Conservation (phyloP, 495 filamentous ascomycete species). For the Amniculicola lignicola region DNA sequence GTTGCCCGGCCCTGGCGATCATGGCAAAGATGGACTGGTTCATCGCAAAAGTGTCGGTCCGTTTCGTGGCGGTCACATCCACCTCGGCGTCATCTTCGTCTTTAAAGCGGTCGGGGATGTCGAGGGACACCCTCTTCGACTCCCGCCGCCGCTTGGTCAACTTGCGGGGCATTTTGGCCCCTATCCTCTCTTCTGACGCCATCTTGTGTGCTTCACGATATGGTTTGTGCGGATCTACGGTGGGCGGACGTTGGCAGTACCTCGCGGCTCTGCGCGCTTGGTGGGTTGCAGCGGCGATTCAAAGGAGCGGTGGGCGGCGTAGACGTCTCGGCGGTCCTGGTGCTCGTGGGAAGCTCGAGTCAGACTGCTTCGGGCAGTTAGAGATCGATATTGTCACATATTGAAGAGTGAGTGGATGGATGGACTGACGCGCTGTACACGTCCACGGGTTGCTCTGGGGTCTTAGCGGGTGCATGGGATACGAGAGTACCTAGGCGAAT, state of each 20-base stretch:
- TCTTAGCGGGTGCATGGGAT: not conserved
- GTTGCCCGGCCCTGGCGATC: slow-evolving; percentile 76
- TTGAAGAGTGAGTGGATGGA: slow-evolving; percentile 26
- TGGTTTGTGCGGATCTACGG: not conserved
- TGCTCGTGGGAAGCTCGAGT: not conserved
- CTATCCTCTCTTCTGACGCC: slow-evolving; percentile 41
- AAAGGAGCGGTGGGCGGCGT: not conserved
- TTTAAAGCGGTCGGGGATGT: slow-evolving; percentile 73
- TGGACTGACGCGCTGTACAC: slow-evolving; percentile 32
- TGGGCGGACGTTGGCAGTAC: not conserved
- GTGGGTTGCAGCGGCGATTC: slow-evolving; percentile 4
- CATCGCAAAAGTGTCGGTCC: slow-evolving; percentile 61
- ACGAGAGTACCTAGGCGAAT: slow-evolving; percentile 12
- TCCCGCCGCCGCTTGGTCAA: slow-evolving; percentile 59
- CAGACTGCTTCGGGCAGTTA: slow-evolving; percentile 33
- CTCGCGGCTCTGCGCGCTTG: not conserved
- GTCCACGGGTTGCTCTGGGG: slow-evolving; percentile 8
- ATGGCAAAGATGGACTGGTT: slow-evolving; percentile 94
- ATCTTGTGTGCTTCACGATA: slow-evolving; percentile 29
- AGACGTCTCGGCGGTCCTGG: not conserved
- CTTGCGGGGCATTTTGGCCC: slow-evolving; percentile 47
- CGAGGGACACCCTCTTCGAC: slow-evolving; percentile 58
- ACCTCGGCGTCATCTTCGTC: slow-evolving; percentile 70
- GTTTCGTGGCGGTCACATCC: slow-evolving; percentile 65
- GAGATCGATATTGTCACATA: slow-evolving; percentile 26